Base-by-base conservation (phyloP, 2,329 filamentous ascomycete genomes). In the Cladosporium colombiae region DNA sequence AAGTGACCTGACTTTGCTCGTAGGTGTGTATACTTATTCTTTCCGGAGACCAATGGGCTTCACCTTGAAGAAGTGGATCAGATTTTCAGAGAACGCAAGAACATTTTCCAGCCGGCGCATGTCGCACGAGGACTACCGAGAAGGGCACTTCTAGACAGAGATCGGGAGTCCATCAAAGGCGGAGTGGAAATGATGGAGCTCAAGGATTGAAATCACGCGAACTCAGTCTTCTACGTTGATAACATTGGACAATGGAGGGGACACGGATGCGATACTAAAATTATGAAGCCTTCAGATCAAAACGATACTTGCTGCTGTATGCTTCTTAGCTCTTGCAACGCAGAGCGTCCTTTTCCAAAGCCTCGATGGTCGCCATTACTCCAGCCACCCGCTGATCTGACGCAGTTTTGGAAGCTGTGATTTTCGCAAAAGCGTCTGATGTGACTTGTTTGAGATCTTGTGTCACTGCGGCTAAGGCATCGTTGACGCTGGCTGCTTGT, bases 11-110 rank as follows among this genome's bases (percentile, higher is more conserved):
- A 56, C 31, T 23, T 33, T 16, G 29, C 8, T 35, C 3, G 8
- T 65, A 8, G 27, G 66, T 0, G 66, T 0, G 89, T 90, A 2
- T 91, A 83, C 58, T 68, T 74, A 65, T 82, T 85, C 76, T 85
- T 85, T 71, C 81, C 81, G 0, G 82, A 83, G 73, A 83, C 81
- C 2, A 79, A 78, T 44, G 78, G 78, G 61, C 78, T 77, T 23
- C 85, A 85, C 68, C 83, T 85, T 0, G 84, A 85, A 33, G 85
- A 88, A 72, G 83, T 87, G 60, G 83, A 60, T 44, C 35, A 44
- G 35, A 60, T 60, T 6, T 60, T 60, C 57, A 73, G 72, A 57
- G 53, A 57, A n/a, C 37, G 53, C 29, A 37, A 37, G 14, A 57
- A 18, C 11, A 37, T 57, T 16, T 57, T 37, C 18, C 29, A 57